Evolutionary conservation across 2,329 filamentous ascomycete genomes (phyloP), one percentile per base, ranked within the genome.

Genomic region (Scedosporium minutisporum): DNA sequence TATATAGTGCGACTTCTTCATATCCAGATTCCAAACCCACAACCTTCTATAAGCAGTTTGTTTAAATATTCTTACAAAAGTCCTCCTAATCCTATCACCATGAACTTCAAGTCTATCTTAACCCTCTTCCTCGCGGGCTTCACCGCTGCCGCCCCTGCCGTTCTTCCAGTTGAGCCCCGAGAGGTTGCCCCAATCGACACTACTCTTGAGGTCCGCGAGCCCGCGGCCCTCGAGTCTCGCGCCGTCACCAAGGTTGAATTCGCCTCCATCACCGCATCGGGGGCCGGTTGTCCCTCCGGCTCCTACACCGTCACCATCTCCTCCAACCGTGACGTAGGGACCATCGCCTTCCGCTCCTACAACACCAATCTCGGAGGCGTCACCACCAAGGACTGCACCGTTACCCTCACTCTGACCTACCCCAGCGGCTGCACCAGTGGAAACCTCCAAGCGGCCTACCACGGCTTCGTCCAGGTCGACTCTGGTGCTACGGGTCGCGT

Each of bases 341-440:
- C 62, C 57, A 59, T 63, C 33, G 62, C 21, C 10, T 63, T 63
- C 62, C 10, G 12, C 27, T 16, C 42, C 18, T 63, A 63, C 62
- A 25, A 29, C 29, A 46, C 57, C 38, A 23, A 12, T 10, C n/a
- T 59, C 41, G 38, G 38, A 18, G n/a, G 16, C 61, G 14, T 57
- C 25, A 41, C 29, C n/a, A 42, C 18, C 57, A 29, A 25, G 21
- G 29, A 18, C 16, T 63, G 62, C 44, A 48, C 48, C 23, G 46
- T 60, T 18, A 48, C 53, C 57, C 6, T 63, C 57, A 29, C 7
- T 10, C 21, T 63, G 38, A 59, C 38, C 18, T 63, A 57, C 44
- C 57, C 62, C 4, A 44, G 42, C 33, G 62, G 62, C 57, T 63
- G 62, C 46, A 63, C 57, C 5, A 42, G 25, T 6, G 62, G 44